phyloP scores from a whole-genome alignment of 2,329 filamentous ascomycete species.

The Fusarium sp. region DNA sequence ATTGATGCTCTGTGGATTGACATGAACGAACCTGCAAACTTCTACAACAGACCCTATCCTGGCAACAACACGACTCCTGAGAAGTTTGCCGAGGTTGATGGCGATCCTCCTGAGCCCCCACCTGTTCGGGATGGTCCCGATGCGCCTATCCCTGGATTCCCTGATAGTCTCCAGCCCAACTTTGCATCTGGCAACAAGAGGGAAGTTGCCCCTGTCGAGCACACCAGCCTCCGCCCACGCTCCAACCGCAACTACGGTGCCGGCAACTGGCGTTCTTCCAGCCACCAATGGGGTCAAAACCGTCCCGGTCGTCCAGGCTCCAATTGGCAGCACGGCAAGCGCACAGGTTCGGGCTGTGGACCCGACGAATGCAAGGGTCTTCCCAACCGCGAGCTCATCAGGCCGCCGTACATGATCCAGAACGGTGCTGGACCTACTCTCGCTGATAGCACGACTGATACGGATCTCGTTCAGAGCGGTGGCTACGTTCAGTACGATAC shows the following conservation, averaged over 20 bases:
- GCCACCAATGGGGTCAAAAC: constrained; percentile 29
- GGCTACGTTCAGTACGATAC: constrained; percentile 63
- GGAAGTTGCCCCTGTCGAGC: not conserved
- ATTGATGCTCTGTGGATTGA: constrained; percentile 85
- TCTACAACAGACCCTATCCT: constrained; percentile 47
- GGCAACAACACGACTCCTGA: constrained; percentile 53
- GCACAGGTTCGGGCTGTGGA: constrained; percentile 40
- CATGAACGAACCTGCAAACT: constrained; percentile 62
- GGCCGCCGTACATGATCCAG: constrained; percentile 43
- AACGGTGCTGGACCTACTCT: constrained; percentile 42
- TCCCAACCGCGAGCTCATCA: constrained; percentile 39
- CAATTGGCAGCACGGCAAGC: constrained; percentile 35
- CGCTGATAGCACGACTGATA: constrained; percentile 39
- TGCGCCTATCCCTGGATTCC: constrained; percentile 41
- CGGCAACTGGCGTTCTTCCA: constrained; percentile 26
- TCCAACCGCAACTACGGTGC: constrained; percentile 5
- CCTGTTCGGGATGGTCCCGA: constrained; percentile 62
- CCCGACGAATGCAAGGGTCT: constrained; percentile 40
- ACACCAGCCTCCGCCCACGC: not conserved
- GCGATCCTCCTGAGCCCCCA: constrained; percentile 70
- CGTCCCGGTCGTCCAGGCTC: constrained; percentile 8
- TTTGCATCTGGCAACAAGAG: constrained; percentile 19
- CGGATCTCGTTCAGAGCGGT: constrained; percentile 38
- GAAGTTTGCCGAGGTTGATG: constrained; percentile 52
- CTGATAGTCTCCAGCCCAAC: constrained; percentile 37